Conservation (phyloP, 306 rosid genomes). For the Medicago ruthenica region DNA sequence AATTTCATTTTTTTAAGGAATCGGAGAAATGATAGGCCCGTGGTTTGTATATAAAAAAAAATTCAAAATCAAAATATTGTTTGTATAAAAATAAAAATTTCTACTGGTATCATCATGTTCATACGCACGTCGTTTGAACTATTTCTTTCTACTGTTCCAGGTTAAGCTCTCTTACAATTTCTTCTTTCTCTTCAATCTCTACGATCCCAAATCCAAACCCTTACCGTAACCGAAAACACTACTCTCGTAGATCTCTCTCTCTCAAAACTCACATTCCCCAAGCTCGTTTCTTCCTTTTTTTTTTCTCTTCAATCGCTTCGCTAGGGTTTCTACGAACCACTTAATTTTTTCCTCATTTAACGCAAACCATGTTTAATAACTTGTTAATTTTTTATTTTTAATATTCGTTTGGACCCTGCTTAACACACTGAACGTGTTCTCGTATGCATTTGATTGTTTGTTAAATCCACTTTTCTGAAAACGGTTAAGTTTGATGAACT, state of each 20-base stretch:
- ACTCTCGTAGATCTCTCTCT: constrained; percentile 8
- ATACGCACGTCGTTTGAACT: neutral
- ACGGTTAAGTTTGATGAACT: neutral
- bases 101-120: neutral
- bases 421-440: neutral
- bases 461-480: neutral
- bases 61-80: no score
- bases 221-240: neutral
- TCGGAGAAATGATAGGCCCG: no score
- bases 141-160: neutral
- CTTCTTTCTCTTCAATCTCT: neutral
- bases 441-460: neutral
- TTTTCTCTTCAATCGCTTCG: neutral
- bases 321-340: constrained; percentile 24
- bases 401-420: neutral
- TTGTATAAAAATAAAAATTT: no score
- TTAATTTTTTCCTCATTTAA: neutral
- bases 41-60: no score
- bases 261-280: constrained; percentile 13
- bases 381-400: neutral
- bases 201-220: neutral
- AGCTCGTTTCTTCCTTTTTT: neutral
- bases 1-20: no score
- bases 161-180: constrained; percentile 1
- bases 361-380: neutral